phyloP scores from a whole-genome alignment of 305 asterid species.

The Solanum hybrid region DNA sequence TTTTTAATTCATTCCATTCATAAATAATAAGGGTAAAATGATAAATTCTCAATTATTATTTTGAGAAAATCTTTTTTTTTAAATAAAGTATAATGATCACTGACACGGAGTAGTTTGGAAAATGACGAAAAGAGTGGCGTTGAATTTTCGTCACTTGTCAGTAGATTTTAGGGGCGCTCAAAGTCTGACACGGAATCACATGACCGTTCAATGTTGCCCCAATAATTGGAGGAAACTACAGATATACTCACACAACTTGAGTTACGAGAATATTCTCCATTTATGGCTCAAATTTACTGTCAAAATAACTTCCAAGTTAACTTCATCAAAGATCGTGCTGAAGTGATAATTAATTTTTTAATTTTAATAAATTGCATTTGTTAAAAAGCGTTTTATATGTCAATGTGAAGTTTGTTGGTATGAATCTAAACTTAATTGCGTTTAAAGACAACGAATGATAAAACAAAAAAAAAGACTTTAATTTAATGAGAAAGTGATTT shows the following conservation, averaged over 20 bases:
- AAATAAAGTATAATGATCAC: too few relatives aligned
- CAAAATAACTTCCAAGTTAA: not conserved
- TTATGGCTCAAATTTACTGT: not conserved
- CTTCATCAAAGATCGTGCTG: too few relatives aligned
- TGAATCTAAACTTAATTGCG: not conserved
- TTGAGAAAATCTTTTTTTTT: too few relatives aligned
- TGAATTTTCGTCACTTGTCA: conserved; percentile 8
- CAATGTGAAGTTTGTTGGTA: not conserved
- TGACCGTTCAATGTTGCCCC: not conserved
- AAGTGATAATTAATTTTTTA: not conserved
- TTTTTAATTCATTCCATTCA: too few relatives aligned
- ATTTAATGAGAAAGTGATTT: not conserved
- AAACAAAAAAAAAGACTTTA: not conserved
- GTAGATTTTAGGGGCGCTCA: conserved; percentile 1
- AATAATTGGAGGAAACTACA: not conserved
- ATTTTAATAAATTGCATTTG: not conserved
- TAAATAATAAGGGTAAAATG: too few relatives aligned
- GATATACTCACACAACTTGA: not conserved
- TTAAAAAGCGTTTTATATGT: too few relatives aligned
- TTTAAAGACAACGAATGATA: too few relatives aligned
- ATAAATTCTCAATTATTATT: too few relatives aligned
- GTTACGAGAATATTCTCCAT: not conserved
- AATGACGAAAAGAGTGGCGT: not conserved
- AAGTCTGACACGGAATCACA: not conserved
- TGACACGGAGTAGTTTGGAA: not conserved